A percentile compares a stretch with the other conserved stretches of the same genome.
phyloP scores from a whole-genome alignment of 2,329 filamentous ascomycete genomes.

The Paraphoma sp. region DNA sequence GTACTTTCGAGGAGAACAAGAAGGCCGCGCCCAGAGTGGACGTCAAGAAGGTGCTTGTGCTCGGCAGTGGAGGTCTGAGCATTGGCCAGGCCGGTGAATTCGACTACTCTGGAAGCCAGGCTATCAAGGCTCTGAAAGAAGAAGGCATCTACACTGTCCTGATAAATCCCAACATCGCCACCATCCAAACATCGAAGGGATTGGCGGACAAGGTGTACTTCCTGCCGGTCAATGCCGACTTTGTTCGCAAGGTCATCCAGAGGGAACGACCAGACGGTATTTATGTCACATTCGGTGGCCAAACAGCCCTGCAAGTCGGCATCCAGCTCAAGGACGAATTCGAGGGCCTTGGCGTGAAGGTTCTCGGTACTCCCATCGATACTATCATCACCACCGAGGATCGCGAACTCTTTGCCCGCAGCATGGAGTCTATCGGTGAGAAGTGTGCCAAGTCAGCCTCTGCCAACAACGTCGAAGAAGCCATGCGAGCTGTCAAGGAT shows the following conservation, averaged over 20 bases:
- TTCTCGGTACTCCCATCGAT: constrained; percentile 94
- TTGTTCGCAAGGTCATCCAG: constrained; percentile 95
- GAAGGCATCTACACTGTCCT: constrained; percentile 97
- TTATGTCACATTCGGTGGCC: constrained; percentile 96
- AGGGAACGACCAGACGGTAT: constrained; percentile 95
- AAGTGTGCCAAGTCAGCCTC: constrained; percentile 98
- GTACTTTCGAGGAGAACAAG: constrained; percentile 79
- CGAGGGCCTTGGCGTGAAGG: constrained; percentile 86
- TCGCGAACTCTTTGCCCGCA: constrained; percentile 93
- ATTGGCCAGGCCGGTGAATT: constrained; percentile 99
- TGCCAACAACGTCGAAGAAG: constrained; percentile 86
- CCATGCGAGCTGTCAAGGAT: constrained; percentile 82
- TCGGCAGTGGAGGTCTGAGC: constrained; percentile 92
- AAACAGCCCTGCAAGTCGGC: constrained; percentile 95
- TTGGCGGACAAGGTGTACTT: constrained; percentile 99
- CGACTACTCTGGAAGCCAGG: constrained; percentile 97
- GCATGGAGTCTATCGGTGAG: constrained; percentile 98
- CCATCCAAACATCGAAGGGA: constrained; percentile 97
- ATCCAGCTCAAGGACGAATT: constrained; percentile 99
- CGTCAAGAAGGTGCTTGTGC: constrained; percentile 92
- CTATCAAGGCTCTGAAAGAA: constrained; percentile 97
- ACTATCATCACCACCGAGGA: constrained; percentile 99
- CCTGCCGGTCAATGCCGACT: constrained; percentile 93
- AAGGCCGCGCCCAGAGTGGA: constrained; percentile 77
- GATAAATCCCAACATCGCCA: constrained; percentile 99